Percentiles rank a stretch among this genome's conserved stretches.
Conservation (phyloP, 139 green algal genomes). For the Monoraphidium neglectum region DNA sequence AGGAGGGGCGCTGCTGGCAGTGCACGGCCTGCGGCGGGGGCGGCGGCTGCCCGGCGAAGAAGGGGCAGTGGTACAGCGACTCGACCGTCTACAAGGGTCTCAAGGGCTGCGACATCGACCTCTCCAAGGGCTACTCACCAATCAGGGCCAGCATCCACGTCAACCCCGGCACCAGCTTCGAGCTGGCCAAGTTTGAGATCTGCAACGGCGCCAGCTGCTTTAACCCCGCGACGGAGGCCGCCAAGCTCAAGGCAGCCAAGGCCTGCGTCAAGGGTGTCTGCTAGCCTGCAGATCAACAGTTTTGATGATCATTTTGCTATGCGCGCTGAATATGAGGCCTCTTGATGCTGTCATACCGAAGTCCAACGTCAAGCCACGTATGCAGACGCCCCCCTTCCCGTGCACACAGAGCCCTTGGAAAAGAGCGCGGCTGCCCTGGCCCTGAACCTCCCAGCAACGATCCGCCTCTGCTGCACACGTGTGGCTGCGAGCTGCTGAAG, state of each 20-base stretch:
- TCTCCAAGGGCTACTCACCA: neutral
- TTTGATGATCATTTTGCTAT: no score
- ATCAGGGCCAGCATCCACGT: neutral
- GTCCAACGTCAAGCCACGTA: no score
- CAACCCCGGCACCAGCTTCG: neutral
- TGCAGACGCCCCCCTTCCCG: no score
- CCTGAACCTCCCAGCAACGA: no score
- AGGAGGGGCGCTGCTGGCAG: neutral
- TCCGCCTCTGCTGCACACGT: no score
- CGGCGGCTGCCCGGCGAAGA: neutral
- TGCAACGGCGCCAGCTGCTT: constrained; percentile 13
- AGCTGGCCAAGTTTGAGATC: constrained; percentile 12
- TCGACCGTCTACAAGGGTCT: neutral
- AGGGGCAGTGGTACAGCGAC: neutral
- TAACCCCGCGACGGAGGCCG: neutral
- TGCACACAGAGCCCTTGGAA: no score
- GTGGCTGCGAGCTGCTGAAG: no score
- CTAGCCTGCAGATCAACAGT: no score
- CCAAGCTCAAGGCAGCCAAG: neutral
- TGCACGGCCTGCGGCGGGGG: neutral
- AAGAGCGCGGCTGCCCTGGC: no score
- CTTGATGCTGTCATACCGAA: no score
- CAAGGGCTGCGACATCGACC: neutral
- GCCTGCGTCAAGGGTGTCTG: neutral
- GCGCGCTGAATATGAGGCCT: no score